phyloP scores from a whole-genome alignment of 106 monocot species.

The Amphibolis antarctica region DNA sequence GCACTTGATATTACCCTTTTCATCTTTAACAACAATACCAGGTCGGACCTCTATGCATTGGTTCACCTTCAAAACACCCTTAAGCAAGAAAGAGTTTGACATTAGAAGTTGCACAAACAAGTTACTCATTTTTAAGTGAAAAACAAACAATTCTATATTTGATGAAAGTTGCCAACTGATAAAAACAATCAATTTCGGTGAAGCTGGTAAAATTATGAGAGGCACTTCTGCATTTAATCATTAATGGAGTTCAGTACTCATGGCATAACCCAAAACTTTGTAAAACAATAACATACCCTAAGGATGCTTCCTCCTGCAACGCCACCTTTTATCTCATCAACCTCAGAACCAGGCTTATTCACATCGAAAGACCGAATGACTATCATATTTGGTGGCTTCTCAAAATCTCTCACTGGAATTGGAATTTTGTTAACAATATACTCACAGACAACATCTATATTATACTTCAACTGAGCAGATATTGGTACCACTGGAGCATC shows the following conservation, averaged over 20 bases:
- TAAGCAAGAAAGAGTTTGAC: slow-evolving; percentile 4
- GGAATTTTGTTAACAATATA: slow-evolving; percentile 88
- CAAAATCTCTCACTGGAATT: slow-evolving; percentile 70
- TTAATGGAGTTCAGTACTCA: too few relatives aligned
- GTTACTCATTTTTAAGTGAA: not conserved
- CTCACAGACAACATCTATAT: slow-evolving; percentile 94
- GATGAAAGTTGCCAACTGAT: too few relatives aligned
- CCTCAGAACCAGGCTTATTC: slow-evolving; percentile 95
- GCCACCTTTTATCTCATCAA: slow-evolving; percentile 90
- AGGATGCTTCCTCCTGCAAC: slow-evolving; percentile 82
- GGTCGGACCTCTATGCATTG: slow-evolving; percentile 86
- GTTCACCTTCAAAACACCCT: slow-evolving; percentile 94
- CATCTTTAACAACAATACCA: slow-evolving; percentile 86
- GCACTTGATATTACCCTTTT: slow-evolving; percentile 76
- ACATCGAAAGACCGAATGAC: slow-evolving; percentile 97
- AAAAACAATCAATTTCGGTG: too few relatives aligned
- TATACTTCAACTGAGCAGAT: slow-evolving; percentile 88
- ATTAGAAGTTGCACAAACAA: not conserved
- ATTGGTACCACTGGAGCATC: slow-evolving; percentile 89
- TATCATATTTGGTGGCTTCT: slow-evolving; percentile 83
- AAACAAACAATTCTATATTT: not conserved
- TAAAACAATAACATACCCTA: slow-evolving; percentile 31
- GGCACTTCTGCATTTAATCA: too few relatives aligned
- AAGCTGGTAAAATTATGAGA: too few relatives aligned
- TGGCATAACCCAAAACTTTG: too few relatives aligned